phyloP scores from a whole-genome alignment of 495 filamentous ascomycete species.

The Hypoxylon subgilvum region DNA sequence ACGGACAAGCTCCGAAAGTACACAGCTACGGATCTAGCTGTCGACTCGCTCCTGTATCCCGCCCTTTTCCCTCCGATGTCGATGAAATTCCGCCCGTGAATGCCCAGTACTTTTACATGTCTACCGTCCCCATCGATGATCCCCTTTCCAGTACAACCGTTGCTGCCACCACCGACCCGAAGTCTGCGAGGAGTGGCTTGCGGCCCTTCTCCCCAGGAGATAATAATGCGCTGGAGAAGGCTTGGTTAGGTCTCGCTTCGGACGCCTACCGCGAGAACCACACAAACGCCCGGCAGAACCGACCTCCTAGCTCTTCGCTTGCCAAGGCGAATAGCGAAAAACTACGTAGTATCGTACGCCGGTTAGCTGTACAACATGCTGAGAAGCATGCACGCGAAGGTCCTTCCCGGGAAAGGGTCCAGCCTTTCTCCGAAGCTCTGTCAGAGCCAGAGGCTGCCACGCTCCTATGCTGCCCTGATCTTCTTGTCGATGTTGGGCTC shows the following conservation, averaged over 20 bases:
- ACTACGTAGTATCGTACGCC: slow-evolving; percentile 53
- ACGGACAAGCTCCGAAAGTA: slow-evolving; percentile 29
- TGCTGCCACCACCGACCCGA: slow-evolving; percentile 56
- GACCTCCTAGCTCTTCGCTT: slow-evolving; percentile 39
- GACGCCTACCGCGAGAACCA: slow-evolving; percentile 53
- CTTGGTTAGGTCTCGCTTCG: slow-evolving; percentile 66
- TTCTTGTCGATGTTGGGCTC: slow-evolving; percentile 50
- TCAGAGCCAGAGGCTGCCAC: slow-evolving; percentile 16
- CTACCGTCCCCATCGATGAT: slow-evolving; percentile 79
- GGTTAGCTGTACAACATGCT: slow-evolving; percentile 45
- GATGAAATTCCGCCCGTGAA: slow-evolving; percentile 60
- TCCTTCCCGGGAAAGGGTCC: slow-evolving; percentile 39
- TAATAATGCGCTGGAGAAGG: slow-evolving; percentile 73
- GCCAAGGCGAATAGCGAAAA: slow-evolving; percentile 48
- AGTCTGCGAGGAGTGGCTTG: slow-evolving; percentile 61
- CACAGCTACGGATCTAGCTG: slow-evolving; percentile 51
- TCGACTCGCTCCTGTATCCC: slow-evolving; percentile 48
- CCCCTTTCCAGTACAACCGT: slow-evolving; percentile 73
- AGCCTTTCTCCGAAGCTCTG: slow-evolving; percentile 41
- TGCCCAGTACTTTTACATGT: slow-evolving; percentile 83
- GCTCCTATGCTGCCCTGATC: slow-evolving; percentile 50
- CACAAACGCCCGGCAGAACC: slow-evolving; percentile 39
- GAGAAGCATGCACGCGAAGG: slow-evolving; percentile 41
- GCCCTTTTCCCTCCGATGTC: slow-evolving; percentile 39
- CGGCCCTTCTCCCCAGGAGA: slow-evolving; percentile 80